Evolutionary conservation across 2,329 filamentous ascomycete genomes (phyloP).

Genomic region (Botryotinia narcissicola): DNA sequence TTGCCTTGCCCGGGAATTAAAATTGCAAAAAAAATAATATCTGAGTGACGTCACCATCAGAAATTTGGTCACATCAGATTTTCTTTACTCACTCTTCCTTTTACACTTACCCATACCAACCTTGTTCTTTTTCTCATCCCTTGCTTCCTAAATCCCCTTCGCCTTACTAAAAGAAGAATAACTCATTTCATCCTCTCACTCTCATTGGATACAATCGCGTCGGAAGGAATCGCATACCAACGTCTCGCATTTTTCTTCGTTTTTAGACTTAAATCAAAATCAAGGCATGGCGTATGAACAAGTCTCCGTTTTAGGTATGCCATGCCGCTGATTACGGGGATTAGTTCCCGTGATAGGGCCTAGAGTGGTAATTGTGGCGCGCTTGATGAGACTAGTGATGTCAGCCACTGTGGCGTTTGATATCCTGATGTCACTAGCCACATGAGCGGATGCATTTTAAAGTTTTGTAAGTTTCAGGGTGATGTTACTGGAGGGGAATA

Average conservation of each 20-base stretch:
- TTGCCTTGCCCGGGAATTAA: background rate
- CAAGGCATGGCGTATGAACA: slow-evolving; percentile 2
- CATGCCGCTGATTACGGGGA: background rate
- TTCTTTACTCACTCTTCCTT: background rate
- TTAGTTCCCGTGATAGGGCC: background rate
- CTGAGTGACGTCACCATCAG: background rate
- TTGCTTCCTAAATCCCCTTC: background rate
- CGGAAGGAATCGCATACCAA: background rate
- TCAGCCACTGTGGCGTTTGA: slow-evolving; percentile 1
- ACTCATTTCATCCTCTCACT: background rate
- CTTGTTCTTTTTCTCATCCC: background rate
- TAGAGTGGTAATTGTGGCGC: background rate
- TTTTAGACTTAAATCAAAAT: background rate
- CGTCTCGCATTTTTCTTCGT: background rate
- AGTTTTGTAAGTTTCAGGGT: background rate
- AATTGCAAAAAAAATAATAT: background rate
- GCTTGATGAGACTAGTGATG: background rate
- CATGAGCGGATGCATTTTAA: background rate
- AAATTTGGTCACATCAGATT: background rate
- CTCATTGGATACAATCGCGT: background rate
- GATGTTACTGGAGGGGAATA: background rate
- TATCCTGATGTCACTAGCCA: background rate
- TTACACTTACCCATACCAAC: background rate
- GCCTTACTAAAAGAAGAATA: background rate
- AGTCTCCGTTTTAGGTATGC: slow-evolving; percentile 7